Evolutionary conservation across 2,329 filamentous ascomycete genomes (phyloP).

Genomic region (Mariannaea elegans): DNA sequence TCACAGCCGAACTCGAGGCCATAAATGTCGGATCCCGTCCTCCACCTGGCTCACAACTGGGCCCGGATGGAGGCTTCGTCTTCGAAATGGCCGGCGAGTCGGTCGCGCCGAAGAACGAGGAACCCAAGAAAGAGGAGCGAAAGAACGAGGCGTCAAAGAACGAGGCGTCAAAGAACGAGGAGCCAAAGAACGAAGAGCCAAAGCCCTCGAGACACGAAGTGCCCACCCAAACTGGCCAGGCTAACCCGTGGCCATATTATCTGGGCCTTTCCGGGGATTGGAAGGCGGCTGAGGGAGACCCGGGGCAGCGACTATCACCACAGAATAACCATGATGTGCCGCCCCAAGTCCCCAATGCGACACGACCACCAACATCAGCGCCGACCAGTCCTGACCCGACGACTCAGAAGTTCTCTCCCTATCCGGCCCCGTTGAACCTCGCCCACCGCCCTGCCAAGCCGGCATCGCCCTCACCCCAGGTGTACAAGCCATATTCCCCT

Average conservation of each 20-base stretch:
- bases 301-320: constrained; percentile 9
- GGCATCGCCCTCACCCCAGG: constrained; percentile 28
- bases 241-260: constrained; percentile 45
- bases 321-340: constrained; percentile 14
- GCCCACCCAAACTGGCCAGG: constrained; percentile 16
- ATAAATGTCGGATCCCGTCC: constrained; percentile 24
- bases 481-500: constrained; percentile 43
- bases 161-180: constrained; percentile 18
- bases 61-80: constrained; percentile 34
- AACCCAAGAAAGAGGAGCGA: background rate
- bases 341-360: constrained; percentile 25
- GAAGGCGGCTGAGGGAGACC: background rate
- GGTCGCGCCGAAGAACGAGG: constrained; percentile 16
- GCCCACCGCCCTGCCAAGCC: constrained; percentile 35
- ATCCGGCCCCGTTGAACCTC: constrained; percentile 42
- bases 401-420: constrained; percentile 22
- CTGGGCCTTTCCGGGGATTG: constrained; percentile 32
- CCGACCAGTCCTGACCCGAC: constrained; percentile 25
- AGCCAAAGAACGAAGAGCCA: background rate
- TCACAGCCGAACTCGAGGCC: constrained; percentile 45
- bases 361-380: constrained; percentile 22
- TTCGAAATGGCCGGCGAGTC: constrained; percentile 47
- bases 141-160: constrained; percentile 4
- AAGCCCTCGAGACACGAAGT: constrained; percentile 5
- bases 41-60: constrained; percentile 24